Conservation (phyloP, 768 basidiomycete species). For the Boletus pseudo-olivaceus region DNA sequence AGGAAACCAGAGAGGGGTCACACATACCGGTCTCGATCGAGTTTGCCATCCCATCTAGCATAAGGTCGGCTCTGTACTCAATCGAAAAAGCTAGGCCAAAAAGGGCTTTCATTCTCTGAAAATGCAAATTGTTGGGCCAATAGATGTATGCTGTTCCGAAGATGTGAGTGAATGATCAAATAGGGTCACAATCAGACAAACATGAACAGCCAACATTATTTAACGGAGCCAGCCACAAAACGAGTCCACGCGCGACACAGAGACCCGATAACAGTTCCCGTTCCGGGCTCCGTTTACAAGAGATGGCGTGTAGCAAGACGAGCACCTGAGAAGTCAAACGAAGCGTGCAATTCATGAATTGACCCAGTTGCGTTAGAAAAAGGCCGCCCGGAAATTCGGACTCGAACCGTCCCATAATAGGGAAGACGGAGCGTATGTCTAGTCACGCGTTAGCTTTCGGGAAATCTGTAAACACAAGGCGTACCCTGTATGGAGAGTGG, state of each 20-base stretch:
- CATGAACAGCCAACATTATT: conserved; percentile 37
- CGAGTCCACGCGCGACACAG: conserved; percentile 26
- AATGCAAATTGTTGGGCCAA: conserved; percentile 36
- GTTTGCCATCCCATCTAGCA: conserved; percentile 35
- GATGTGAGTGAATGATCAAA: neutral
- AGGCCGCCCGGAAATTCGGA: conserved; percentile 35
- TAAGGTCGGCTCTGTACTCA: conserved; percentile 33
- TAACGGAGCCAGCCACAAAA: conserved; percentile 33
- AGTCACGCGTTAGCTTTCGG: neutral
- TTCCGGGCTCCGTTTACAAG: conserved; percentile 21
- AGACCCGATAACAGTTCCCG: conserved; percentile 29
- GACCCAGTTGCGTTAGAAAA: conserved; percentile 27
- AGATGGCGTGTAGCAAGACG: conserved; percentile 18
- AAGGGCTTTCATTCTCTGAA: conserved; percentile 37
- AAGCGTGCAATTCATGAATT: conserved; percentile 20
- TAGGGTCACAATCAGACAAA: conserved; percentile 13
- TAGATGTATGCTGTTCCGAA: conserved; percentile 36
- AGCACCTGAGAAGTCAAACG: conserved; percentile 26
- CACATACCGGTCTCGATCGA: conserved; percentile 32
- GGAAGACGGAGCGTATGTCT: conserved; percentile 20
- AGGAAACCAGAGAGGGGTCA: fast-evolving
- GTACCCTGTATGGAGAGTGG: conserved; percentile 20
- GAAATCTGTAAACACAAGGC: neutral
- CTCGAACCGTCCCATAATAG: conserved; percentile 23
- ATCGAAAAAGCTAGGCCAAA: conserved; percentile 38